A percentile compares a stretch with the other conserved stretches of the same genome.
phyloP scores from a whole-genome alignment of 768 basidiomycete species.

The Boletus patriciae region DNA sequence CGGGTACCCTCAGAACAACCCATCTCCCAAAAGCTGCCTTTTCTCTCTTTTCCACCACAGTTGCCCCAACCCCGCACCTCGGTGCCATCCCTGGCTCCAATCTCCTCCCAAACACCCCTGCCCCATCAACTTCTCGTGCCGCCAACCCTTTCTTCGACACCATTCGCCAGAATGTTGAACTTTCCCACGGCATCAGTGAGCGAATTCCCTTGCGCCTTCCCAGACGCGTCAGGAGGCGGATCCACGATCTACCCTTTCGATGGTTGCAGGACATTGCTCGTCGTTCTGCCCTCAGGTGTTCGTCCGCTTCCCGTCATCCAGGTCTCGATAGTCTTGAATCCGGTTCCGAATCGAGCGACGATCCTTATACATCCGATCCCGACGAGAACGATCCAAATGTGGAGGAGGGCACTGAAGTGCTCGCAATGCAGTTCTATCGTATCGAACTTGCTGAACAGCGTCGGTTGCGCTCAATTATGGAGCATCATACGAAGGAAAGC shows the following conservation, averaged over 20 bases:
- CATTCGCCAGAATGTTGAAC: constrained; percentile 84
- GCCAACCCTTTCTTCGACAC: constrained; percentile 94
- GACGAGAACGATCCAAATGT: constrained; percentile 41
- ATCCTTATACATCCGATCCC: constrained; percentile 32
- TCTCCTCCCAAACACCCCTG: constrained; percentile 19
- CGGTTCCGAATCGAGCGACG: constrained; percentile 39
- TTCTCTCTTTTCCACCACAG: constrained; percentile 46
- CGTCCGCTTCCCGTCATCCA: constrained; percentile 12
- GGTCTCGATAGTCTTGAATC: constrained; percentile 22
- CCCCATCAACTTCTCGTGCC: constrained; percentile 28
- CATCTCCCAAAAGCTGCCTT: constrained; percentile 67
- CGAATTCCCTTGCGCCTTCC: constrained; percentile 74
- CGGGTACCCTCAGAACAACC: constrained; percentile 48
- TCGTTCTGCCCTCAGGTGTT: constrained; percentile 39
- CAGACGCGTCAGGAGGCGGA: constrained; percentile 48
- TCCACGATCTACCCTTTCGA: constrained; percentile 73
- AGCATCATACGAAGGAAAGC: constrained; percentile 76
- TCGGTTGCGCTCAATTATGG: constrained; percentile 86
- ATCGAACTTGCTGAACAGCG: constrained; percentile 92
- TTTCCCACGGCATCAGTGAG: constrained; percentile 71
- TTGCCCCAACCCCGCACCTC: constrained; percentile 17
- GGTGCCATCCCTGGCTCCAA: not conserved
- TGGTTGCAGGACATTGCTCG: constrained; percentile 77
- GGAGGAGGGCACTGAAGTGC: constrained; percentile 71
- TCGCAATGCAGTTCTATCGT: constrained; percentile 92